A percentile compares a stretch with the other conserved stretches of the same genome.
Conservation (phyloP, 495 filamentous ascomycete genomes). For the Amphirosellinia nigrospora region DNA sequence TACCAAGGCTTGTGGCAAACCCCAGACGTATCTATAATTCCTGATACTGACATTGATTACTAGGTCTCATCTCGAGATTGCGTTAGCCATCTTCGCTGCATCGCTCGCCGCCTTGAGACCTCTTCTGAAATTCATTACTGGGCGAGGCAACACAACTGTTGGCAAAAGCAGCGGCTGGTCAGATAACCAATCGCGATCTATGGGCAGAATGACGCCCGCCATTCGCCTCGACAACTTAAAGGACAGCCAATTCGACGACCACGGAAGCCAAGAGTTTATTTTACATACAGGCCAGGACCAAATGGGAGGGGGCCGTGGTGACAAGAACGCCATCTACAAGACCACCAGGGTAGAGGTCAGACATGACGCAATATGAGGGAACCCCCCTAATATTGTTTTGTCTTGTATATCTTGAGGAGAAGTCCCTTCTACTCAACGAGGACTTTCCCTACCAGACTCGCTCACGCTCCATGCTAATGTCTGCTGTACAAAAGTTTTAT, state of each 20-base stretch:
- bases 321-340: conserved; percentile 18
- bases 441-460: neutral
- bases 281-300: conserved; percentile 9
- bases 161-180: conserved; percentile 6
- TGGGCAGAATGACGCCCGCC: conserved; percentile 2
- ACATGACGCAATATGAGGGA: neutral
- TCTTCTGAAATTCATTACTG: conserved; percentile 10
- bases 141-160: neutral
- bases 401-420: neutral
- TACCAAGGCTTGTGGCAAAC: neutral
- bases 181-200: neutral
- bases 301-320: neutral
- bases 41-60: neutral
- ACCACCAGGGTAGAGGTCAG: conserved; percentile 22
- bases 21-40: neutral
- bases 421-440: neutral
- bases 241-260: conserved; percentile 12
- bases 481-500: neutral
- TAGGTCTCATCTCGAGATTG: conserved; percentile 23
- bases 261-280: conserved; percentile 14
- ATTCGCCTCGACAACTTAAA: conserved; percentile 19
- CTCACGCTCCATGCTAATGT: neutral
- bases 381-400: neutral
- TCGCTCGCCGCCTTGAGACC: conserved; percentile 9
- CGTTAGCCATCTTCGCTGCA: conserved; percentile 20